These are phyloP conservation scores for Hemileccinum rubropunctum DNA, from an alignment of 768 basidiomycete species.

Conservation along the genomic window DNA sequence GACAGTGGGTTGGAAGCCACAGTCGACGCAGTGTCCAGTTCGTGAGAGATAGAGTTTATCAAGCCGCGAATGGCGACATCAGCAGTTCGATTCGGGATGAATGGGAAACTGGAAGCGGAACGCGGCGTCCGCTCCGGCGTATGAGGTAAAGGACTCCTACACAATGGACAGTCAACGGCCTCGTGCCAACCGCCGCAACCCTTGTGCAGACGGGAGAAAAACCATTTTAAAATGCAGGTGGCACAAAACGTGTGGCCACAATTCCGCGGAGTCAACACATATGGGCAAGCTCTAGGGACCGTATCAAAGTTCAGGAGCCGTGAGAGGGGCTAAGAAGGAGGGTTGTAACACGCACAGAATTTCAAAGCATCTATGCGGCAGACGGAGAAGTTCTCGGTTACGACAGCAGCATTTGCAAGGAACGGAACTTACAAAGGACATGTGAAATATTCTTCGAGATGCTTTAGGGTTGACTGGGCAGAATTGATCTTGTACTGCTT, in stretches of 20 bases:
- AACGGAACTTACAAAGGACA: constrained; percentile 53
- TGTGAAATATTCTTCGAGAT: constrained; percentile 63
- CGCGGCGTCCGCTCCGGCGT: constrained; percentile 55
- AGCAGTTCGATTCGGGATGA: constrained; percentile 59
- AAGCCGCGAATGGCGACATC: constrained; percentile 51
- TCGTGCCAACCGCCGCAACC: constrained; percentile 68
- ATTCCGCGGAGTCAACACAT: constrained; percentile 47
- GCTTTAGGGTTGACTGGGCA: constrained; percentile 39
- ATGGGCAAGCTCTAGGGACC: constrained; percentile 48
- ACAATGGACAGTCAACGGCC: constrained; percentile 64
- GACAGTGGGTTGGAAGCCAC: constrained; percentile 36
- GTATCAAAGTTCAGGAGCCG: background rate
- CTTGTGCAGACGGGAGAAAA: constrained; percentile 63
- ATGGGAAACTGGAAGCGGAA: constrained; percentile 51
- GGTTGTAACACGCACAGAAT: constrained; percentile 39
- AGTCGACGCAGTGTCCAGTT: constrained; percentile 31
- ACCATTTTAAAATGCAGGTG: constrained; percentile 64
- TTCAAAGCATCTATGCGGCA: constrained; percentile 54
- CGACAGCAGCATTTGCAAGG: constrained; percentile 3
- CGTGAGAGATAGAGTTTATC: constrained; percentile 47
- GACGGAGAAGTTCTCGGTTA: constrained; percentile 11
- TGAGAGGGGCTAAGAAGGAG: constrained; percentile 3
- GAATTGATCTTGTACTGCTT: constrained; percentile 36
- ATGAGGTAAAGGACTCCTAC: constrained; percentile 51
- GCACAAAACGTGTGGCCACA: constrained; percentile 73